Evolutionary conservation across 345 rosid genomes (phyloP).

Genomic region (Garcia nutans): DNA sequence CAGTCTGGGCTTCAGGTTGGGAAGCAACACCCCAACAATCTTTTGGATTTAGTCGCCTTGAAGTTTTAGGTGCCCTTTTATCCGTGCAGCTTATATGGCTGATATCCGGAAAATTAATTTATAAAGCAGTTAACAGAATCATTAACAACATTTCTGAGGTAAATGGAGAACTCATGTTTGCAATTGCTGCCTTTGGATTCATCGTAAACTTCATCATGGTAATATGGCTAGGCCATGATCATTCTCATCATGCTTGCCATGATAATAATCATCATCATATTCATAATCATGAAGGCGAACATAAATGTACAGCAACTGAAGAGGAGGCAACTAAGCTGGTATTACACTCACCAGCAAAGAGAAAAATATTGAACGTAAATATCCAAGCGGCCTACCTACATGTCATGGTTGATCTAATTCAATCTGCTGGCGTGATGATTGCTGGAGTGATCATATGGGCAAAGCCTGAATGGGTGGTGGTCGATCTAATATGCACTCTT

Average conservation of each 20-base stretch:
- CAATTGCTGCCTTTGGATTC: conserved; percentile 71
- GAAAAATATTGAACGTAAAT: conserved; percentile 55
- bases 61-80: conserved; percentile 76
- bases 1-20: conserved; percentile 86
- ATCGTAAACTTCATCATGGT: conserved; percentile 63
- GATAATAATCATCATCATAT: conserved; percentile 22
- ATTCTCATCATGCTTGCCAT: conserved; percentile 37
- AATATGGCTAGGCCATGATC: conserved; percentile 75
- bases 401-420: conserved; percentile 69
- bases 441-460: conserved; percentile 71
- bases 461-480: conserved; percentile 57
- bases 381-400: conserved; percentile 86
- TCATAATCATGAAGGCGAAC: conserved; percentile 28
- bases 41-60: conserved; percentile 67
- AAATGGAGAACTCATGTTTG: conserved; percentile 70
- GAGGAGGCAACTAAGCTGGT: conserved; percentile 40
- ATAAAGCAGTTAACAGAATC: conserved; percentile 65
- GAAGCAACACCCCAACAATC: conserved; percentile 59
- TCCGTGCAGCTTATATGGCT: conserved; percentile 86
- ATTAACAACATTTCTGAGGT: conserved; percentile 45
- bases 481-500: conserved; percentile 71
- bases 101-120: conserved; percentile 55
- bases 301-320: conserved; percentile 19
- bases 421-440: conserved; percentile 74
- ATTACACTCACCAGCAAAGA: conserved; percentile 25